Conservation (phyloP, 768 basidiomycete species). For the Rubroboletus pulcherrimus region DNA sequence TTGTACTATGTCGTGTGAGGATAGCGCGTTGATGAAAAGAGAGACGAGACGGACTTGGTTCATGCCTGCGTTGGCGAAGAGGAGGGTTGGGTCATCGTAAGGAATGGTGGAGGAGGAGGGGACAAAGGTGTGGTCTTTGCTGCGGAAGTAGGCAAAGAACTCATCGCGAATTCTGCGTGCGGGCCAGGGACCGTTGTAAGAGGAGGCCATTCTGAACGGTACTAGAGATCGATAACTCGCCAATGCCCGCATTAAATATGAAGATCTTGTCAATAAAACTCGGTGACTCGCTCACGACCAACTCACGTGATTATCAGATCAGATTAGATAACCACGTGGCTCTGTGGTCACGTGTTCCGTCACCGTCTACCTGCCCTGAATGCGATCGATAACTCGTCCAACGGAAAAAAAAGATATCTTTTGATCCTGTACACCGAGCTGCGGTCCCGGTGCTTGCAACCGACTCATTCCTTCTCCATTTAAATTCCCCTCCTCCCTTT, state of each 20-base stretch:
- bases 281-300: conserved; percentile 11
- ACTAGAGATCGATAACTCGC: conserved; percentile 23
- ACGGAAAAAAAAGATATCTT: conserved; percentile 8
- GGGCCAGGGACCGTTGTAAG: conserved; percentile 57
- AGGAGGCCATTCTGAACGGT: conserved; percentile 25
- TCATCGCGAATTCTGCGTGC: conserved; percentile 80
- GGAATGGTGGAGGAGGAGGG: conserved; percentile 92
- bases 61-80: conserved; percentile 99
- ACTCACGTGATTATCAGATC: conserved; percentile 12
- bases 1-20: conserved; percentile 66
- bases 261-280: not conserved
- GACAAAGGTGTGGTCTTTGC: conserved; percentile 80
- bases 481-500: conserved; percentile 8
- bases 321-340: conserved; percentile 20
- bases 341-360: conserved; percentile 5
- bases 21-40: not conserved
- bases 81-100: conserved; percentile 94
- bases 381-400: conserved; percentile 39
- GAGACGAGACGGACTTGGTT: conserved; percentile 60
- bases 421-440: conserved; percentile 15
- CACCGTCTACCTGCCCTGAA: conserved; percentile 40
- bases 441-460: conserved; percentile 29
- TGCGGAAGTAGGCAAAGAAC: conserved; percentile 87
- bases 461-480: conserved; percentile 1
- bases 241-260: conserved; percentile 3